Conservation (phyloP, 345 rosid genomes). For the Erodium maritimum region DNA sequence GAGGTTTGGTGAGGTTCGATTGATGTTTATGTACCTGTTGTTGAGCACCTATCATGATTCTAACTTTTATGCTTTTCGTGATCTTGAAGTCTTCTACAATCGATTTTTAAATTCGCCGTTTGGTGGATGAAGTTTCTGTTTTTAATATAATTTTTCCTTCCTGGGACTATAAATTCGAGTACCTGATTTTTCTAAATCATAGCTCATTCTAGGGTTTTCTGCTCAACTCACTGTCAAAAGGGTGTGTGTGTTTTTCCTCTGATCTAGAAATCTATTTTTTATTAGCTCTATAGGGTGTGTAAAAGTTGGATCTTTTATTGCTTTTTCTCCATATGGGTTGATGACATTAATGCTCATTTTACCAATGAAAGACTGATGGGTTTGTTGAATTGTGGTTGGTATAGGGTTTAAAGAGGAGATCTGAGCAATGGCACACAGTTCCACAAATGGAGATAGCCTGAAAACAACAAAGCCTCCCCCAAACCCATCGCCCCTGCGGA, state of each 20-base stretch:
- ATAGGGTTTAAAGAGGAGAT: neutral
- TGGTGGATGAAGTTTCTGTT: constrained; percentile 19
- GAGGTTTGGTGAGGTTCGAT: constrained; percentile 16
- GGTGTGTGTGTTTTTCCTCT: neutral
- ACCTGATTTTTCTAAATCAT: constrained; percentile 11
- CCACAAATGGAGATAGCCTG: constrained; percentile 30
- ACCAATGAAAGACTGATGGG: neutral
- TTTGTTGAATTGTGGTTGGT: neutral
- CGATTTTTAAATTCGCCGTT: constrained; percentile 7
- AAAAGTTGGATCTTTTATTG: neutral
- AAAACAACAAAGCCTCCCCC: constrained; percentile 36
- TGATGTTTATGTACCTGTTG: constrained; percentile 17
- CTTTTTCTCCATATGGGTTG: neutral
- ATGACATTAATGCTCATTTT: neutral
- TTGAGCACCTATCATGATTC: constrained; percentile 18
- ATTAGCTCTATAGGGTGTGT: neutral
- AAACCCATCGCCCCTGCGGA: constrained; percentile 52
- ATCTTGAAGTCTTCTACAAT: constrained; percentile 25
- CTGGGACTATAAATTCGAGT: constrained; percentile 27
- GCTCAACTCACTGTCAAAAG: neutral
- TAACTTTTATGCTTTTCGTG: constrained; percentile 20
- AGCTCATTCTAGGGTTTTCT: neutral
- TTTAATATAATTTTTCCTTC: neutral
- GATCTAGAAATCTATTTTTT: neutral
- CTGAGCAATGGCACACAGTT: neutral